Evolutionary conservation across 177 flowering plant genomes (phyloP), one percentile per base, ranked within the genome.

Genomic region (Telopea speciosissima): DNA sequence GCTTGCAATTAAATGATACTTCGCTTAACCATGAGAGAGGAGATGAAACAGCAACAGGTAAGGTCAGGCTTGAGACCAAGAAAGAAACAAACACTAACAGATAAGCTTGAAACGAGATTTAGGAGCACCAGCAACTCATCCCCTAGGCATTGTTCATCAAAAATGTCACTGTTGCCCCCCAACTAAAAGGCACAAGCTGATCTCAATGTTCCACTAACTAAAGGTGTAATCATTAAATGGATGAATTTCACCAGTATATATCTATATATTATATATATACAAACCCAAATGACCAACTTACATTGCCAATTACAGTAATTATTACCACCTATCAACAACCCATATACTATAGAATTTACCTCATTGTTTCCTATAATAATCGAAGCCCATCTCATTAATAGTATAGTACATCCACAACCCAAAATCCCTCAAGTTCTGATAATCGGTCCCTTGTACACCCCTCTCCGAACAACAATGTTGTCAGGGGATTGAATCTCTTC

Each of bases 401-500:
- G 68, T 72, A 79, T 66, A 56, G 45, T 69, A 78, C 75, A 79
- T 62, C 40, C 40, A 36, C 63, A 65, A 67, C 65, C 70, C 23
- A 56, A 68, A 60, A 36, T 40, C 24, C 62, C 33, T 84, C 83
- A 87, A 44, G 70, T 73, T 79, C 82, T 82, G 73, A 89, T 87
- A 36, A 79, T 79, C 9, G 90, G 96, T 22, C 97, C 98, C 69
- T 77, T 87, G 86, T 91, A 93, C 67, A 74, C 70, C 68, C 92
- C 97, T 64, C 97, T 83, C 49, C 83, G 82, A 62, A 93, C 85
- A 75, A 89, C 90, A 74, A 91, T 89, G 85, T 82, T 85, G 64
- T 91, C 98, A 1, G 97, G 91, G 26, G 91, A 96, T 78, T 87
- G 96, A 78, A 77, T 81, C 74, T 91, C 98, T 85, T 90, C 96